Base-by-base conservation (phyloP, 805 yeast species). In the Metschnikowia amazonensis region DNA sequence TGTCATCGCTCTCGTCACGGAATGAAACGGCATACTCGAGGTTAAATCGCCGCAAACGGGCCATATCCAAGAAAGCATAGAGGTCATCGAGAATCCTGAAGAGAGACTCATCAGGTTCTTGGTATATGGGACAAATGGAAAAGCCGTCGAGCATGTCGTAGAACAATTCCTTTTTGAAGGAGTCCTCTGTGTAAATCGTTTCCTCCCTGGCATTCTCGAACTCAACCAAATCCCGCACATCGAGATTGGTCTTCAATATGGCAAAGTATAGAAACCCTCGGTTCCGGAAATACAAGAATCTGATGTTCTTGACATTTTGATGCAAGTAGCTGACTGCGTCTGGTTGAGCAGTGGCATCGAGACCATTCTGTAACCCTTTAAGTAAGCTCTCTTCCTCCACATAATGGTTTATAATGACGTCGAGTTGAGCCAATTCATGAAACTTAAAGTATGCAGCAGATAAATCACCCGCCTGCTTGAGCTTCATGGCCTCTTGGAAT, bases 211-310 rank as follows among this genome's bases (percentile, higher is more conserved):
- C 56, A 25, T 49, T 46, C 4, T 46, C 27, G 23, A 49, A 17
- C 9, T 30, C 35, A 8, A 39, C 35, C 28, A 39, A 39, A 2
- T 3, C 21, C 3, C 30, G 21, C 4, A 40, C 27, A 4, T 46
- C 47, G 11, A 36, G 23, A 23, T 55, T 55, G 5, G 44, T 34
- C 38, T 52, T 64, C 51, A 70, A 51, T 5, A 70, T 60, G 25
- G 74, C 69, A 23, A 86, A 74, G 49, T 81, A 76, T 27, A 88
- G 72, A 55, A 88, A 74, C 0, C 96, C 97, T 46, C 95, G 69
- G 59, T 92, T 94, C 52, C 97, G 76, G 59, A 81, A 81, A 1
- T 85, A 84, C 53, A 94, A 69, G 58, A 86, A 89, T 42, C 95
- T 75, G 28, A 94, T 69, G 9, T 82, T 76, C 52, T 84, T 81